A percentile compares a stretch with the other conserved stretches of the same genome.
These are phyloP conservation scores for Jasminum sambac DNA, from an alignment of 257 asterid genomes.

Conservation along the genomic window DNA sequence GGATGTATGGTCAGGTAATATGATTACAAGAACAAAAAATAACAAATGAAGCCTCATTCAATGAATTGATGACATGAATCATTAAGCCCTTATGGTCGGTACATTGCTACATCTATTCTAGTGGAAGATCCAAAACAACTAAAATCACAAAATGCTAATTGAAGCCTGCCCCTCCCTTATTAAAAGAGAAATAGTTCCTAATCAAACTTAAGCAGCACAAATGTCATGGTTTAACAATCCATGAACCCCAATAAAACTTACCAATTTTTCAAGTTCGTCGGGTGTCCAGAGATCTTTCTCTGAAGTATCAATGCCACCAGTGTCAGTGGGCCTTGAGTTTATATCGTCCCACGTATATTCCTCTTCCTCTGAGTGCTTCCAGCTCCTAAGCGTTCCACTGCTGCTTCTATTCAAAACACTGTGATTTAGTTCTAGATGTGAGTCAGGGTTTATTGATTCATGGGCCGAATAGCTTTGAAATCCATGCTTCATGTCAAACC, in stretches of 20 bases:
- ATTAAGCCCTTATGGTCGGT: not conserved
- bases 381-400: slow-evolving; percentile 52
- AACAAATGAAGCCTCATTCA: not conserved
- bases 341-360: slow-evolving; percentile 81
- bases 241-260: slow-evolving; percentile 33
- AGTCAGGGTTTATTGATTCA: slow-evolving; percentile 38
- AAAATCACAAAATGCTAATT: not conserved
- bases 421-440: slow-evolving; percentile 40
- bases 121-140: not conserved
- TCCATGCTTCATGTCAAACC: slow-evolving; percentile 52
- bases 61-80: not conserved
- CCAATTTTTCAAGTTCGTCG: slow-evolving; percentile 59
- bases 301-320: slow-evolving; percentile 33
- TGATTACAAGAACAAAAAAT: not conserved
- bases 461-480: slow-evolving; percentile 42
- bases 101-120: not conserved
- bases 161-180: not conserved
- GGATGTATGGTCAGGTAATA: not conserved
- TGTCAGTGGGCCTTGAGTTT: slow-evolving; percentile 44
- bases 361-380: slow-evolving; percentile 90
- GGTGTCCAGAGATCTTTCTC: slow-evolving; percentile 59
- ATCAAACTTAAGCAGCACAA: not conserved
- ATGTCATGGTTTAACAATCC: slow-evolving; percentile 2
- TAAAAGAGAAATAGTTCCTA: not conserved
- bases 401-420: slow-evolving; percentile 33